Conservation (phyloP, 1,284 basidiomycete species). For the Paramarasmius palmivorus region DNA sequence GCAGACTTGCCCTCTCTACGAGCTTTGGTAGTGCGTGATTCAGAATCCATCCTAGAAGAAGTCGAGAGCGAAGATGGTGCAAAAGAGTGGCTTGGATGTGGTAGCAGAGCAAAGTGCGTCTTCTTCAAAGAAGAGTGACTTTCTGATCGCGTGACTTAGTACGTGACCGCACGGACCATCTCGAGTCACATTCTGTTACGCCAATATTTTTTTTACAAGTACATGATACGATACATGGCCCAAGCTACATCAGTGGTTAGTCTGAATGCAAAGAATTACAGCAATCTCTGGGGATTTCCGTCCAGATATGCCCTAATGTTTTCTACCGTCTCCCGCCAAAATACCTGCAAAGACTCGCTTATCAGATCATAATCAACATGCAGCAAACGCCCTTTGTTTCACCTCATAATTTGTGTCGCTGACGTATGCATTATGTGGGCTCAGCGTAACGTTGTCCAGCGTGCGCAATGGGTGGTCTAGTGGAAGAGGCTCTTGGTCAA, state of each 20-base stretch:
- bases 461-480: conserved; percentile 51
- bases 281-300: conserved; percentile 11
- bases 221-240: not conserved
- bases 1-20: conserved; percentile 58
- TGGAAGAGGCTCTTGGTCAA: conserved; percentile 62
- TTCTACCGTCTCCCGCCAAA: conserved; percentile 48
- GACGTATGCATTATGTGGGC: conserved; percentile 63
- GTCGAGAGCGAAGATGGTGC: not conserved
- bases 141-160: conserved; percentile 8
- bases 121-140: not conserved
- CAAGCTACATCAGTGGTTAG: not conserved
- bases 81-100: conserved; percentile 13
- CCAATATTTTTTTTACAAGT: not conserved
- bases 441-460: conserved; percentile 54
- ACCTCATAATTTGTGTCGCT: conserved; percentile 51
- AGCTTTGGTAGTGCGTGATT: conserved; percentile 67
- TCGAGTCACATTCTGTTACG: not conserved
- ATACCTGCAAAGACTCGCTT: conserved; percentile 25
- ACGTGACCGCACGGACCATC: not conserved
- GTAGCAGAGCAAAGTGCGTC: conserved; percentile 2
- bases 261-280: not conserved
- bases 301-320: conserved; percentile 39
- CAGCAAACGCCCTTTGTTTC: conserved; percentile 7
- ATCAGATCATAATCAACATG: not conserved
- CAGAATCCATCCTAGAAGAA: conserved; percentile 28